A percentile compares a stretch with the other conserved stretches of the same genome.
phyloP scores from a whole-genome alignment of 129 eudicot species.

The Saposhnikovia divaricata region DNA sequence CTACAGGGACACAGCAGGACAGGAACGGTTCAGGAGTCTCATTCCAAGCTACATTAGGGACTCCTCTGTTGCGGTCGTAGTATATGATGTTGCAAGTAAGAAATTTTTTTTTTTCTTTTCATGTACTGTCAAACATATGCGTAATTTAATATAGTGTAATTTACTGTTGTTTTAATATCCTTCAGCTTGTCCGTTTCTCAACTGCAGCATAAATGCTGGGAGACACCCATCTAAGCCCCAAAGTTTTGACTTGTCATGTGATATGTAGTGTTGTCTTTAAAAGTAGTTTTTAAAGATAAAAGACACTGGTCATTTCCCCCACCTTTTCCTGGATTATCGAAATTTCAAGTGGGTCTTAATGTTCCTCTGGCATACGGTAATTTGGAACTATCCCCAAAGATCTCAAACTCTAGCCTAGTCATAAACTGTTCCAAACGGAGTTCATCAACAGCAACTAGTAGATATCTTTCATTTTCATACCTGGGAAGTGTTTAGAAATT shows the following conservation, averaged over 20 bases:
- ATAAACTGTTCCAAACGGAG: not conserved
- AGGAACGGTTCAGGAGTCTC: conserved; percentile 85
- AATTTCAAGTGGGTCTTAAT: not conserved
- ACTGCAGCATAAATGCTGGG: not conserved
- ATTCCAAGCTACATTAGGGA: conserved; percentile 85
- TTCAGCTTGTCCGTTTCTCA: not conserved
- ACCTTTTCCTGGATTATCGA: not conserved
- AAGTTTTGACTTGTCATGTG: not conserved
- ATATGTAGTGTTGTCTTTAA: not conserved
- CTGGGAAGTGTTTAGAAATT: not conserved
- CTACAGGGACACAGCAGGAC: conserved; percentile 84
- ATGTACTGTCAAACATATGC: not conserved
- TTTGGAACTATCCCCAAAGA: not conserved
- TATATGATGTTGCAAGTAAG: conserved; percentile 83
- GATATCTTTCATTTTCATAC: not conserved
- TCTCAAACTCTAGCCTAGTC: not conserved
- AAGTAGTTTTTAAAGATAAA: not conserved
- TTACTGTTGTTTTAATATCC: not conserved
- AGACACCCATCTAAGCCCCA: not conserved
- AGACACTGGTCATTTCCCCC: not conserved
- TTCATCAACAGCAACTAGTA: not conserved
- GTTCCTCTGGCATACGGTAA: not conserved
- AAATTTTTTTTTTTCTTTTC: not conserved
- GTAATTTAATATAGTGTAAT: too few species aligned
- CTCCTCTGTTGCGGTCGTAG: conserved; percentile 79